Base-by-base conservation (phyloP, 805 yeast genomes). In the Cyberlindnera euphorbiae region DNA sequence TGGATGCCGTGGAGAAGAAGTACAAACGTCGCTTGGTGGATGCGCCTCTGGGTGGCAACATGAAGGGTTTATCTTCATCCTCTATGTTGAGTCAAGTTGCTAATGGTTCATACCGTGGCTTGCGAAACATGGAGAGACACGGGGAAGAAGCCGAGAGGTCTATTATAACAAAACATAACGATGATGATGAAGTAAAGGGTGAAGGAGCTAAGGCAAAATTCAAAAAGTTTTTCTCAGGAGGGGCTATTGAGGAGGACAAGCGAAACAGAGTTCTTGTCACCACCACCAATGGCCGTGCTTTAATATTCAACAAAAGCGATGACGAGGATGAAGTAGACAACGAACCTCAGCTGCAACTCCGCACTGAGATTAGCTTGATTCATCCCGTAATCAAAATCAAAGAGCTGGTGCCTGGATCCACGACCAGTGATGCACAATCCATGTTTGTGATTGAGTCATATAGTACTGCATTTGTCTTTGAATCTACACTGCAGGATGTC, bases 201-300 rank as follows among this genome's bases (percentile, higher is more conserved):
- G 43, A 39, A 15, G 13, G 48, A 28, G 36, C 56, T 37, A 46
- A 32, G 44, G 17, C 33, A 8, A 50, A 37, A 21, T 49, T 55
- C 36, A 53, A 35, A 26, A 56, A 47, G 22, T 46, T 55, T 26
- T 52, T 56, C 26, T 35, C 42, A 5, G 21, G 39, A 10, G 30
- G 28, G 10, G 32, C 52, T 4, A 27, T 23, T 17, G 55, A 47
- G 26, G 73, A 67, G 6, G 67, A 62, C 30, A 62, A 63, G 35
- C 56, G 65, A 37, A 63, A 66, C 8, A 69, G 84, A 44, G 69
- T 79, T 2, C 47, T 80, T 40, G 45, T 82, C 11, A 61, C 80
- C 0, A 82, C 89, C 2, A 66, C 76, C 1, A 69, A 69, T 51
- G 90, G 88, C 1, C 63, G 89, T 32, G 76, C 73, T 1, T 56